phyloP scores from a whole-genome alignment of 164 flowering plant genomes.

The Stephania japonica region DNA sequence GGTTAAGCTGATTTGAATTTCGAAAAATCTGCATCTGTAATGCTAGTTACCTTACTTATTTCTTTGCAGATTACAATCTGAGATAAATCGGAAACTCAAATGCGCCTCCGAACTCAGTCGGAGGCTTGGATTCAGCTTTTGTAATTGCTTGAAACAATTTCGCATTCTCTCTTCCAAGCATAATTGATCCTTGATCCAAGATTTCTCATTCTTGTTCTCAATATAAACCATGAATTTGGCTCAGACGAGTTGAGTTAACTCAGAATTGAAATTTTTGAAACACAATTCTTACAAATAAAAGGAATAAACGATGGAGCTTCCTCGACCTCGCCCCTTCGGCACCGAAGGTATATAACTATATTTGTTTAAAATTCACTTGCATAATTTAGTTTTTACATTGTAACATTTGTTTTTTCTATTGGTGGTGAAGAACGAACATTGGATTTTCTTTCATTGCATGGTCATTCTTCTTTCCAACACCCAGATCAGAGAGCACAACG shows the following conservation, averaged over 20 bases:
- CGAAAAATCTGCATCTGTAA: neutral
- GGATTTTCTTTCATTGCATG: conserved; percentile 79
- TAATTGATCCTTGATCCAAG: neutral
- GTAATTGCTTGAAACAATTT: neutral
- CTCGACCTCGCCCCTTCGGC: conserved; percentile 62
- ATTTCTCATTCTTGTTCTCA: neutral
- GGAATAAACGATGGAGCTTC: conserved; percentile 47
- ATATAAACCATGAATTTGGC: neutral
- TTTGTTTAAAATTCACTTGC: neutral
- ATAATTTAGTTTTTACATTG: neutral
- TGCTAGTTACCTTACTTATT: neutral
- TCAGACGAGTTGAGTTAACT: conserved; percentile 20
- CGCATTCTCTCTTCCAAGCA: neutral
- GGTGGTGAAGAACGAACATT: conserved; percentile 70
- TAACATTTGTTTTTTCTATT: neutral
- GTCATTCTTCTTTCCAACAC: conserved; percentile 46
- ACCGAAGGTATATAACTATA: conserved; percentile 39
- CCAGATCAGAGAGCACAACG: conserved; percentile 51
- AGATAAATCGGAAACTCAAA: conserved; percentile 11
- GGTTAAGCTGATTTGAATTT: neutral
- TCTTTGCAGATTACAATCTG: neutral
- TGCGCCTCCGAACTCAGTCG: conserved; percentile 40
- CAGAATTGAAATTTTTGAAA: neutral
- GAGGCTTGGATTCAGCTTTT: conserved; percentile 19
- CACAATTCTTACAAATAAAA: neutral